A percentile compares a stretch with the other conserved stretches of the same genome.
phyloP scores from a whole-genome alignment of 306 rosid genomes.

The Lotus japonicus region DNA sequence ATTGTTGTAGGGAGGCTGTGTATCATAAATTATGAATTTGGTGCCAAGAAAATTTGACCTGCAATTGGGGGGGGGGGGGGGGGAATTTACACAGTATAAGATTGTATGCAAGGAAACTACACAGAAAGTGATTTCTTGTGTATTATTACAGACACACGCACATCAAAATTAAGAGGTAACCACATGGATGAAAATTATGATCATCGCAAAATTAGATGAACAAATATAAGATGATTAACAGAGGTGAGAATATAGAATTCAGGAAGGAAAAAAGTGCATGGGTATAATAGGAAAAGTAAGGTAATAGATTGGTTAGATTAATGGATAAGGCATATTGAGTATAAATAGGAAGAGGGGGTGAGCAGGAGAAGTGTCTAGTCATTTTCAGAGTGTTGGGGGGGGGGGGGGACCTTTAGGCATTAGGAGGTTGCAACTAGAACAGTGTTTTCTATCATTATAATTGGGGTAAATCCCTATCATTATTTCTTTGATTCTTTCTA shows the following conservation, averaged over 20 bases:
- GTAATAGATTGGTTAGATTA: too few species aligned
- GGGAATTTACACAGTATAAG: not conserved
- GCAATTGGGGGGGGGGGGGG: conserved; percentile 13
- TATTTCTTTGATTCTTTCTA: too few species aligned
- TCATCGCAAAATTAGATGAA: not conserved
- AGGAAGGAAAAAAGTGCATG: too few species aligned
- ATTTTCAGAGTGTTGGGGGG: too few species aligned
- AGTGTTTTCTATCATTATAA: too few species aligned
- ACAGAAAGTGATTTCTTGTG: not conserved
- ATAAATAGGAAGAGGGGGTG: not conserved
- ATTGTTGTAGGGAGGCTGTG: conserved; percentile 68
- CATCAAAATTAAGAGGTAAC: not conserved
- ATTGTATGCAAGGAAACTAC: not conserved
- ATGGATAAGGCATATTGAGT: too few species aligned
- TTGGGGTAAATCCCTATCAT: too few species aligned
- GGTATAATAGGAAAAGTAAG: too few species aligned
- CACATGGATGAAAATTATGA: not conserved
- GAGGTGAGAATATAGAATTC: not conserved
- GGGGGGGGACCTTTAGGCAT: too few species aligned
- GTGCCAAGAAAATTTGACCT: conserved; percentile 95
- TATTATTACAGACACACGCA: not conserved
- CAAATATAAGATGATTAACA: not conserved
- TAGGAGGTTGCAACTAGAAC: too few species aligned
- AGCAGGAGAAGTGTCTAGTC: not conserved
- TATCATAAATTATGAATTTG: conserved; percentile 78